Conservation (phyloP, 176 grass and related monocot species). For the Musa acuminata region DNA sequence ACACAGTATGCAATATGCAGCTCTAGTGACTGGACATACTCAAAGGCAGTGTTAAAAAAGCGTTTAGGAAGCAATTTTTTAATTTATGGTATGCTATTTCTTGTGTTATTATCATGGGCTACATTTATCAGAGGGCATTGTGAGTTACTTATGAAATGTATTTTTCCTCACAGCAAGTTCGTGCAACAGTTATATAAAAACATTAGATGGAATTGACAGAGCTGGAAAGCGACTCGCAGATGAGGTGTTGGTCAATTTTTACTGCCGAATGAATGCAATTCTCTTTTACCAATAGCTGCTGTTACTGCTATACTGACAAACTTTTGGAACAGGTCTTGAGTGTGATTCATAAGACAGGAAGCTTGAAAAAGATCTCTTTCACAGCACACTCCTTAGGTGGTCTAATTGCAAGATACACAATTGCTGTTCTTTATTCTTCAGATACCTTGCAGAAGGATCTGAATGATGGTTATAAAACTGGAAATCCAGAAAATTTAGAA, state of each 20-base stretch:
- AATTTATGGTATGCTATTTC: conserved; percentile 51
- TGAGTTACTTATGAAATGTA: conserved; percentile 1
- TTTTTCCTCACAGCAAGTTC: conserved; percentile 54
- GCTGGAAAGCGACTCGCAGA: conserved; percentile 75
- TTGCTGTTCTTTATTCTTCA: conserved; percentile 45
- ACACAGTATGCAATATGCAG: conserved; percentile 26
- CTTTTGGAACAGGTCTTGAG: conserved; percentile 48
- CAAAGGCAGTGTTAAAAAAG: conserved; percentile 46
- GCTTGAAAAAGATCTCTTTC: conserved; percentile 77
- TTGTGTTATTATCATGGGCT: background rate
- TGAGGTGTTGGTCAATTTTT: conserved; percentile 49
- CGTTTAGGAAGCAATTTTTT: conserved; percentile 50
- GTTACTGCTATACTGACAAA: conserved; percentile 1
- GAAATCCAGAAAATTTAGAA: conserved; percentile 15
- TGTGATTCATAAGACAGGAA: conserved; percentile 44
- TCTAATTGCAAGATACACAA: conserved; percentile 80
- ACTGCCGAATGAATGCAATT: background rate
- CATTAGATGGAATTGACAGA: conserved; percentile 62
- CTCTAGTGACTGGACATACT: conserved; percentile 72
- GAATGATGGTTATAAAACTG: conserved; percentile 5
- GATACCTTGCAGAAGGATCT: conserved; percentile 21
- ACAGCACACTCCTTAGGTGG: conserved; percentile 83
- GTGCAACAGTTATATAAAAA: conserved; percentile 63
- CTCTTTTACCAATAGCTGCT: background rate
- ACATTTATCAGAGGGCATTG: background rate